Percentiles rank a stretch among this genome's conserved stretches.
Conservation (phyloP, 208 protist species). For the Angomonas deanei region DNA sequence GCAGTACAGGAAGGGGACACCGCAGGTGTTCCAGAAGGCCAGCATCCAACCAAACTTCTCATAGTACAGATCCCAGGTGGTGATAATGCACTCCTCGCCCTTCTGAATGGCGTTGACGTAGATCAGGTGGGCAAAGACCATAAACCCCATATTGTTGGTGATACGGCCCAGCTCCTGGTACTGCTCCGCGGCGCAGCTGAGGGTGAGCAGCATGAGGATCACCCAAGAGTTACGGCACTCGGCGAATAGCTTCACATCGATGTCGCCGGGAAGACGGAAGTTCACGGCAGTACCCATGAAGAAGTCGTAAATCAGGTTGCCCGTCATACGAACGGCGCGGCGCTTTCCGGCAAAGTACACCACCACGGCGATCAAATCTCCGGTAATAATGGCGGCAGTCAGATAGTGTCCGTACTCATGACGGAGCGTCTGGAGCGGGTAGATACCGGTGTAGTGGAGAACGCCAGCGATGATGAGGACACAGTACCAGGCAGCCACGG, state of each 20-base stretch:
- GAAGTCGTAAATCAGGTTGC: slow-evolving; percentile 92
- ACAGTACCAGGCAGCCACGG: slow-evolving; percentile 75
- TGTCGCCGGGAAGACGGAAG: slow-evolving; percentile 81
- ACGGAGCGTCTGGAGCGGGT: slow-evolving; percentile 54
- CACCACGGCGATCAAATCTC: slow-evolving; percentile 67
- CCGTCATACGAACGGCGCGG: slow-evolving; percentile 77
- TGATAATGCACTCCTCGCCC: slow-evolving; percentile 92
- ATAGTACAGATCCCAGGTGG: slow-evolving; percentile 95
- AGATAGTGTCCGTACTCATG: slow-evolving; percentile 74
- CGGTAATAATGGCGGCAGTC: slow-evolving; percentile 69
- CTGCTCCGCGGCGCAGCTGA: slow-evolving; percentile 85
- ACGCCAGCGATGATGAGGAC: slow-evolving; percentile 50
- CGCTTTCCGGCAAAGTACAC: slow-evolving; percentile 60
- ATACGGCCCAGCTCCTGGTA: slow-evolving; percentile 77
- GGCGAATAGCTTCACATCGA: slow-evolving; percentile 93
- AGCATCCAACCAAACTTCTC: slow-evolving; percentile 96
- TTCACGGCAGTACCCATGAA: slow-evolving; percentile 93
- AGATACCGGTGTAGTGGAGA: slow-evolving; percentile 68
- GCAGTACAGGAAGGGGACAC: slow-evolving; percentile 94
- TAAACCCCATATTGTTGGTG: slow-evolving; percentile 85
- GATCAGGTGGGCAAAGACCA: slow-evolving; percentile 91
- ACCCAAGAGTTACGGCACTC: slow-evolving; percentile 94
- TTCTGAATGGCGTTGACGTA: slow-evolving; percentile 94
- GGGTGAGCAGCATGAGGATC: slow-evolving; percentile 90
- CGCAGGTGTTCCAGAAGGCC: slow-evolving; percentile 94